Conservation (phyloP, 805 yeast genomes). For the Metschnikowia lochheadii region DNA sequence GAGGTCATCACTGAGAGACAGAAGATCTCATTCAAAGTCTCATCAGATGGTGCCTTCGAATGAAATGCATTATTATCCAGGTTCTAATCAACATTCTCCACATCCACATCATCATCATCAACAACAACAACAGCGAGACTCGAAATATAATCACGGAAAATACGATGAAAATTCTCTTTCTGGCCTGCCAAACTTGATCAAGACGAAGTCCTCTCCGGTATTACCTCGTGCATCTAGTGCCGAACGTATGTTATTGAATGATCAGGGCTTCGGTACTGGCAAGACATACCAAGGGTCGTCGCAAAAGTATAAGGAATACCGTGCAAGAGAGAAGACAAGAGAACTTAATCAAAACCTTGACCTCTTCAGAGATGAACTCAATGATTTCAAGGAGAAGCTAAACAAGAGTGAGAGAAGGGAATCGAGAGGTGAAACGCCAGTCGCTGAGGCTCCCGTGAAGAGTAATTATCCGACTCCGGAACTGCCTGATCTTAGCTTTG, state of each 20-base stretch:
- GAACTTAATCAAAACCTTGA: constrained; percentile 41
- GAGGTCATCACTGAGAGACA: neutral
- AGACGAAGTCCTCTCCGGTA: neutral
- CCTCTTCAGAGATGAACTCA: constrained; percentile 38
- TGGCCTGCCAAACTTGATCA: neutral
- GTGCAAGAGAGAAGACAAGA: constrained; percentile 25
- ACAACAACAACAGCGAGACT: neutral
- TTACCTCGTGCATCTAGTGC: neutral
- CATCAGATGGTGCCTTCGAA: neutral
- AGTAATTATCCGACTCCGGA: neutral
- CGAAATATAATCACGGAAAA: neutral
- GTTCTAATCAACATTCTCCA: neutral
- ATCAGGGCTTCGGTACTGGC: neutral
- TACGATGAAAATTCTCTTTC: neutral
- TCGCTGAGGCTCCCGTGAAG: neutral
- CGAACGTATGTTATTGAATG: neutral
- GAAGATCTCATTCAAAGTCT: neutral
- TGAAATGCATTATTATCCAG: neutral
- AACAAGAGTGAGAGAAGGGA: constrained; percentile 21
- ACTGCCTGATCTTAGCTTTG: constrained; percentile 35
- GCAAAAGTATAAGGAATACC: constrained; percentile 1
- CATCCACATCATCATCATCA: neutral
- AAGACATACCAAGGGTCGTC: neutral
- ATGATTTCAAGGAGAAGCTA: constrained; percentile 42
- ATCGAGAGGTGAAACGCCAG: neutral